Percentiles rank a stretch among this genome's conserved stretches.
Evolutionary conservation across 2,329 filamentous ascomycete genomes (phyloP).

Genomic region (Bretziella fagacearum): DNA sequence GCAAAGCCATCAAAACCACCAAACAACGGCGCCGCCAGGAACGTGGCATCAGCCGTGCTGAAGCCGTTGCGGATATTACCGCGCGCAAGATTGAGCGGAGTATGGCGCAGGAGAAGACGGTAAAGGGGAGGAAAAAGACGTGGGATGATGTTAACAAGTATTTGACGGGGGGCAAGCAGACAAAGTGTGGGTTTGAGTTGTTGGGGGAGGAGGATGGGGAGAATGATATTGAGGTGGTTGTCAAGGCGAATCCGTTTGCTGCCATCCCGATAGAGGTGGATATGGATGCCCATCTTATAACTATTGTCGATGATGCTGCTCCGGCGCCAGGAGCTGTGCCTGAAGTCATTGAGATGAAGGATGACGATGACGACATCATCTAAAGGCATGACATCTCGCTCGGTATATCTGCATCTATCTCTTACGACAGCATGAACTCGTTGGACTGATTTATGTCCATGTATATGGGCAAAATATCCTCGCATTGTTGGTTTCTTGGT

Average conservation of each 20-base stretch:
- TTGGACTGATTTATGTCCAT: too few species aligned
- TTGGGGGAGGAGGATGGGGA: constrained; percentile 14
- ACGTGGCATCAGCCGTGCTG: constrained; percentile 40
- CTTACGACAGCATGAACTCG: too few species aligned
- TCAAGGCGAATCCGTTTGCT: background rate
- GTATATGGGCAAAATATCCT: too few species aligned
- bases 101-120: constrained; percentile 29
- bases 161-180: constrained; percentile 18
- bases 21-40: constrained; percentile 40
- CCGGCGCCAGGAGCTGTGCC: background rate
- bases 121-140: constrained; percentile 33
- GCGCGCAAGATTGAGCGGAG: constrained; percentile 39
- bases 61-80: constrained; percentile 42
- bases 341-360: background rate
- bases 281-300: background rate
- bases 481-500: too few species aligned
- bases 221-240: constrained; percentile 2
- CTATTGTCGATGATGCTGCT: constrained; percentile 2
- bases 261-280: background rate
- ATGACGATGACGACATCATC: constrained; percentile 1
- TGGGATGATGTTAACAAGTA: constrained; percentile 43
- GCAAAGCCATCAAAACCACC: constrained; percentile 36
- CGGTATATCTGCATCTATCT: too few species aligned
- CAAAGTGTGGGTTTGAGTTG: constrained; percentile 10
- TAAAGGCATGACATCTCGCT: too few species aligned